Evolutionary conservation across 2,329 filamentous ascomycete genomes (phyloP).

Genomic region (Pyrenophora seminiperda): DNA sequence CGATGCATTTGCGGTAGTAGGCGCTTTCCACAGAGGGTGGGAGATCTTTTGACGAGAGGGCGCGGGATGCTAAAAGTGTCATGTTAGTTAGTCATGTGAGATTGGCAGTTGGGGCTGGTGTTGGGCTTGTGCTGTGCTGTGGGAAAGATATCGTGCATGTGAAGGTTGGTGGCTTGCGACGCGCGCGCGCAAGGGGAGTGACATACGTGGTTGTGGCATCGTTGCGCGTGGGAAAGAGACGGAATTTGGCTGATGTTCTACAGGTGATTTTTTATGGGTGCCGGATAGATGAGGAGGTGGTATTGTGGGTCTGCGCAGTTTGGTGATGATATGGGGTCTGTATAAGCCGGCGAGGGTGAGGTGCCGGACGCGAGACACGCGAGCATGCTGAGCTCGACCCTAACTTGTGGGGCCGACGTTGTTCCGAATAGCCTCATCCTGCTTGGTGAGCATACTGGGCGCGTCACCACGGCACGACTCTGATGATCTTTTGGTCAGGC

Average conservation of each 20-base stretch:
- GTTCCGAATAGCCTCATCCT: conserved; percentile 19
- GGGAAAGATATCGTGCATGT: too few species aligned
- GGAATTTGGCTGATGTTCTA: neutral
- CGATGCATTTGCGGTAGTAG: conserved; percentile 95
- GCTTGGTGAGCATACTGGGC: conserved; percentile 1
- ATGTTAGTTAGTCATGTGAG: conserved; percentile 4
- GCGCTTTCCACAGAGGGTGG: conserved; percentile 94
- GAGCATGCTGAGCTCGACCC: conserved; percentile 21
- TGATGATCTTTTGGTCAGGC: too few species aligned
- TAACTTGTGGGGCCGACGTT: conserved; percentile 17
- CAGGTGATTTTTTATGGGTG: neutral
- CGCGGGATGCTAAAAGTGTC: conserved; percentile 31
- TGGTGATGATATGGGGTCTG: conserved; percentile 4
- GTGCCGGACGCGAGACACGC: conserved; percentile 10
- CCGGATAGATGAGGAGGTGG: neutral
- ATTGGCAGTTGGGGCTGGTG: too few species aligned
- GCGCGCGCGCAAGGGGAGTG: conserved; percentile 1
- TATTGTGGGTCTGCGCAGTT: neutral
- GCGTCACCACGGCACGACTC: neutral
- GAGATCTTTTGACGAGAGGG: conserved; percentile 51
- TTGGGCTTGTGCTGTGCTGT: too few species aligned
- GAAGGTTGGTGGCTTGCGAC: conserved; percentile 1
- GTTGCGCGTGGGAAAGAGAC: conserved; percentile 7
- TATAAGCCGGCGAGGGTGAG: neutral
- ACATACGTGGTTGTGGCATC: conserved; percentile 32